Evolutionary conservation across 2,329 filamentous ascomycete species (phyloP), one percentile per base, ranked within the genome.

Genomic region (Paecilomyces sp.): DNA sequence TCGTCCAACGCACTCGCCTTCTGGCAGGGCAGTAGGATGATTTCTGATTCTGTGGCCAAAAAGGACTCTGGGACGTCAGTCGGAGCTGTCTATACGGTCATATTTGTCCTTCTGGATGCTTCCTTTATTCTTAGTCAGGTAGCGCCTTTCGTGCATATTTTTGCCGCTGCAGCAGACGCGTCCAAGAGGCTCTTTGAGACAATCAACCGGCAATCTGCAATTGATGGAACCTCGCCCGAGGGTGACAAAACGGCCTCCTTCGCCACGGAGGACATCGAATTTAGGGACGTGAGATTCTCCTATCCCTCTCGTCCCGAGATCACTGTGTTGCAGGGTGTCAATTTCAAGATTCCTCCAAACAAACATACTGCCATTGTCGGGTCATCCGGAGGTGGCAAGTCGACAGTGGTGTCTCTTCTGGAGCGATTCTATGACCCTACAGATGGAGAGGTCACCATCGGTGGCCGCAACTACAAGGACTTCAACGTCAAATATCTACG

Each of bases 1-100:
- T 80, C 84, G 1, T 83, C 84, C 3, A 88, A 88, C 68, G 84
- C 83, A 0, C 75, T 88, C 8, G 84, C 85, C 0, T 88, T 86
- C 67, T 88, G 84, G 84, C 81, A 87, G 67, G 86, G 86, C 36
- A 85, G 83, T 61, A 77, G 75, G 50, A 80, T 80, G 60, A 80
- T 85, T 57, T 57, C 70, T 59, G 61, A 69, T 70, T 61, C 73
- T 9, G 78, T 76, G 1, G 77, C 75, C 0, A 52, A 62, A 11
- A 59, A 60, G 1, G 50, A 53, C 24, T 47, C 56, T 24, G 60
- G 62, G n/a, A 58, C 61, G 12, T 72, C 71, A 8, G 73, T 75
- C 3, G 74, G 74, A 34, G 64, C 73, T 24, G 68, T 68, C 0
- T 76, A 74, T 41, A 75, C 74, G 0, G 74, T 76, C 0, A 76